Evolutionary conservation across 176 grass and related monocot genomes (phyloP).

Genomic region (Oryza glaberrima): DNA sequence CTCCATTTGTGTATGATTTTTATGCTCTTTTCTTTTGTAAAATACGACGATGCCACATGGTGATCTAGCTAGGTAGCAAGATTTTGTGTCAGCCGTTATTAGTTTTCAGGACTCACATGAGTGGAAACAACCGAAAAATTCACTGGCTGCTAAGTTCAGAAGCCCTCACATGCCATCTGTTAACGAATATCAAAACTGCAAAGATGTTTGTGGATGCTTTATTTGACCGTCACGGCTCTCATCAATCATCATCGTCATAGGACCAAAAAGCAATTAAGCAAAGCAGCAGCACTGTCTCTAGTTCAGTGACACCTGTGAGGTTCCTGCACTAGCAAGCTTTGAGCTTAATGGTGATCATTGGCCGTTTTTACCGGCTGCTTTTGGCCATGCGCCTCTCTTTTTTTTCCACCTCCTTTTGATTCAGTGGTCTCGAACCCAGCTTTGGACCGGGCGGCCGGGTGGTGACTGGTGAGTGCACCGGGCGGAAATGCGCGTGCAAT

Average conservation of each 20-base stretch:
- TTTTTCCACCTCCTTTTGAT: neutral
- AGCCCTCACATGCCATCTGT: neutral
- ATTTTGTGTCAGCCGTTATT: neutral
- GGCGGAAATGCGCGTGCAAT: neutral
- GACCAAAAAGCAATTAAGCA: neutral
- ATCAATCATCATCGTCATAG: too few species aligned
- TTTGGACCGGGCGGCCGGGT: neutral
- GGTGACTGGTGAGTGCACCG: neutral
- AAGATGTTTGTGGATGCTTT: constrained; percentile 22
- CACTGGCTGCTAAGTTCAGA: neutral
- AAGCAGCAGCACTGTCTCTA: neutral
- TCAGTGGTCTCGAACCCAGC: neutral
- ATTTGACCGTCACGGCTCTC: neutral
- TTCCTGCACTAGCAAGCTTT: neutral
- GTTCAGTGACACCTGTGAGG: constrained; percentile 15
- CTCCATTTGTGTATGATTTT: neutral
- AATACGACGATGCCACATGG: neutral
- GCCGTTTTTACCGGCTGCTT: neutral
- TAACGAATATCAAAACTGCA: neutral
- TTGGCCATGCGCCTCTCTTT: constrained; percentile 34
- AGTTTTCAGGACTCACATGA: neutral
- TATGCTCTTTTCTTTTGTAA: neutral
- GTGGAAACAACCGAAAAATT: neutral
- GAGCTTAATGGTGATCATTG: constrained; percentile 7
- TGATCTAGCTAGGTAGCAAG: neutral